Conservation (phyloP, 768 basidiomycete genomes). For the Boletellus sp. region DNA sequence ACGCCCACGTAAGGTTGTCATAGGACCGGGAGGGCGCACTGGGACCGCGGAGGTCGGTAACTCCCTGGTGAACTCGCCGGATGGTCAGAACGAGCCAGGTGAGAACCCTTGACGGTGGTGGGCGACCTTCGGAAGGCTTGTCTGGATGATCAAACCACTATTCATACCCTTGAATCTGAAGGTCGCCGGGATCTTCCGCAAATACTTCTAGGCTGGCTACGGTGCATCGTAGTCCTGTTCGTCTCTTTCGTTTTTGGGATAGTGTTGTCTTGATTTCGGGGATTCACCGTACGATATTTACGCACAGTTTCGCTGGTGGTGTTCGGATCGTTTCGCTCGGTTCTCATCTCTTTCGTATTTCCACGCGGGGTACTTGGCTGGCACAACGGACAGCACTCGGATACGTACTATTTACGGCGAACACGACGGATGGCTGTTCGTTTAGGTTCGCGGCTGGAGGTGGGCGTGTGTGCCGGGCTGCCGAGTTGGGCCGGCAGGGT, state of each 20-base stretch:
- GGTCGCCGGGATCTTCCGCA: conserved; percentile 47
- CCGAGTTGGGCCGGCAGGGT: conserved; percentile 12
- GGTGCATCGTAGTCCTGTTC: conserved; percentile 25
- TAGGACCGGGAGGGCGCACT: conserved; percentile 15
- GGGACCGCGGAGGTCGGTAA: conserved; percentile 5
- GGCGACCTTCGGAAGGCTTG: conserved; percentile 45
- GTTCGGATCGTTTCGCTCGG: neutral
- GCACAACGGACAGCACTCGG: conserved; percentile 10
- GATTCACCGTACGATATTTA: conserved; percentile 16
- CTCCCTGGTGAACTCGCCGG: conserved; percentile 8
- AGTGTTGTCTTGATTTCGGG: conserved; percentile 19
- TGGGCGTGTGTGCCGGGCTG: conserved; percentile 23
- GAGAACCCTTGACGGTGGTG: conserved; percentile 44
- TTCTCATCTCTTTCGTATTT: conserved; percentile 1
- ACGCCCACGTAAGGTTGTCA: conserved; percentile 3
- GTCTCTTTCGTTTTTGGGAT: conserved; percentile 24
- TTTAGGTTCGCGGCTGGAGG: conserved; percentile 28
- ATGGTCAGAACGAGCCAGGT: conserved; percentile 11
- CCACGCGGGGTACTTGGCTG: conserved; percentile 15
- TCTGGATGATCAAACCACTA: conserved; percentile 40
- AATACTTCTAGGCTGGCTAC: conserved; percentile 33
- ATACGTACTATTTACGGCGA: conserved; percentile 16
- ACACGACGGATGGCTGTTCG: neutral
- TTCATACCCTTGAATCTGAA: conserved; percentile 42
- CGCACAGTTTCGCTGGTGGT: neutral